These are phyloP conservation scores for Dictyophora rubrovolvata DNA, from an alignment of 768 basidiomycete genomes.

Conservation along the genomic window DNA sequence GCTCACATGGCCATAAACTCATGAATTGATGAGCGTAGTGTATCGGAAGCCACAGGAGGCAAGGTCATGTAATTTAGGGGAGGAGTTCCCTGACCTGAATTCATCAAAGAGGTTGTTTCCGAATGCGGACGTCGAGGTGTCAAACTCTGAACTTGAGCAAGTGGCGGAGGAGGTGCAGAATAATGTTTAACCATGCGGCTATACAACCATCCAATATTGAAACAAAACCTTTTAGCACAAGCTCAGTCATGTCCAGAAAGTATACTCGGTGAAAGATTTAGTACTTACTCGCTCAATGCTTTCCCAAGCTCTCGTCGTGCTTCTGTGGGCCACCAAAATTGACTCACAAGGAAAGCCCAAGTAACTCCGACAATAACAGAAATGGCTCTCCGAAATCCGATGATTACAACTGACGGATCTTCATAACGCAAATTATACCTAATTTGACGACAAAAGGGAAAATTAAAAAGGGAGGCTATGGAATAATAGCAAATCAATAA, in stretches of 20 bases:
- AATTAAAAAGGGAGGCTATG: constrained; percentile 14
- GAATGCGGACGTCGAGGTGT: constrained; percentile 17
- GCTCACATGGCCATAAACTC: constrained; percentile 90
- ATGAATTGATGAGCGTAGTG: constrained; percentile 38
- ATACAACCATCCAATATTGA: constrained; percentile 93
- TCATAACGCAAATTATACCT: constrained; percentile 74
- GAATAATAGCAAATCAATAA: constrained; percentile 6
- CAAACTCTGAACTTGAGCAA: constrained; percentile 9
- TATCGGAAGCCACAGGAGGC: constrained; percentile 1
- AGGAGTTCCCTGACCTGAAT: constrained; percentile 21
- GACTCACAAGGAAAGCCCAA: constrained; percentile 81
- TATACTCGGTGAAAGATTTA: not conserved
- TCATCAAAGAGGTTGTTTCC: constrained; percentile 24
- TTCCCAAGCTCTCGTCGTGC: constrained; percentile 80
- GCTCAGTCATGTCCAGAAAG: constrained; percentile 4
- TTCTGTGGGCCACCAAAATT: constrained; percentile 95
- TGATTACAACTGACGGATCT: constrained; percentile 49
- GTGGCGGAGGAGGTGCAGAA: constrained; percentile 51
- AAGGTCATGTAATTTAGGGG: constrained; percentile 35
- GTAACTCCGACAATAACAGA: constrained; percentile 80
- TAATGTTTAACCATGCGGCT: constrained; percentile 85
- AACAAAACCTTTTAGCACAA: constrained; percentile 55
- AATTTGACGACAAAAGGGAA: constrained; percentile 23
- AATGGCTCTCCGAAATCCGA: constrained; percentile 69
- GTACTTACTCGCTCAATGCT: constrained; percentile 73